Conservation (phyloP, 345 rosid genomes). For the Citrus cavaleriei region DNA sequence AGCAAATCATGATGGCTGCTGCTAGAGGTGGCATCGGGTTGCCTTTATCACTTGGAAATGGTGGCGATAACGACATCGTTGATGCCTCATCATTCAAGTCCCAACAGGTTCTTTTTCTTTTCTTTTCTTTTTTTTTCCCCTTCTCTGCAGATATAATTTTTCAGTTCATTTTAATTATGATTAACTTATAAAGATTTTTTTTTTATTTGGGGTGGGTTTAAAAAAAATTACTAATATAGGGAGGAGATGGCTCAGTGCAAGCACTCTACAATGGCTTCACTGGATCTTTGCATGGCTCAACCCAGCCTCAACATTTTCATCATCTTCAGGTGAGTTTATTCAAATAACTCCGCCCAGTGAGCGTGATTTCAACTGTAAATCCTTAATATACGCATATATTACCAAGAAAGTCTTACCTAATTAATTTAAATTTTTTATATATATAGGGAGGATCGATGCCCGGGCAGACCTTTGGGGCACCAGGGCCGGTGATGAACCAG, state of each 20-base stretch:
- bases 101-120: constrained; percentile 31
- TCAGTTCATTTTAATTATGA: not conserved
- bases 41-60: constrained; percentile 19
- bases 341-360: not conserved
- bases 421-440: not conserved
- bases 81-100: constrained; percentile 43
- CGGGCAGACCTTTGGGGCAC: constrained; percentile 37
- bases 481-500: constrained; percentile 27
- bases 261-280: constrained; percentile 57
- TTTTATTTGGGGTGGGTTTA: too few relatives aligned
- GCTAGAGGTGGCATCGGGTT: constrained; percentile 31
- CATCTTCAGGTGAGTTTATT: constrained; percentile 40
- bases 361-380: not conserved
- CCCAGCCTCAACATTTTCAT: constrained; percentile 49
- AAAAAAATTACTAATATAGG: constrained; percentile 16
- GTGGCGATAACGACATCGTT: constrained; percentile 32
- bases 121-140: not conserved
- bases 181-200: not conserved
- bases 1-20: constrained; percentile 37
- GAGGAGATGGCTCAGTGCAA: constrained; percentile 40
- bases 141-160: not conserved
- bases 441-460: constrained; percentile 24
- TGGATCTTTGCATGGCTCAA: constrained; percentile 48
- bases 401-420: too few relatives aligned
- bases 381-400: too few relatives aligned